Base-by-base conservation (phyloP, 202 grass and related monocot species). In the Bolboschoenoplectus hybrid region DNA sequence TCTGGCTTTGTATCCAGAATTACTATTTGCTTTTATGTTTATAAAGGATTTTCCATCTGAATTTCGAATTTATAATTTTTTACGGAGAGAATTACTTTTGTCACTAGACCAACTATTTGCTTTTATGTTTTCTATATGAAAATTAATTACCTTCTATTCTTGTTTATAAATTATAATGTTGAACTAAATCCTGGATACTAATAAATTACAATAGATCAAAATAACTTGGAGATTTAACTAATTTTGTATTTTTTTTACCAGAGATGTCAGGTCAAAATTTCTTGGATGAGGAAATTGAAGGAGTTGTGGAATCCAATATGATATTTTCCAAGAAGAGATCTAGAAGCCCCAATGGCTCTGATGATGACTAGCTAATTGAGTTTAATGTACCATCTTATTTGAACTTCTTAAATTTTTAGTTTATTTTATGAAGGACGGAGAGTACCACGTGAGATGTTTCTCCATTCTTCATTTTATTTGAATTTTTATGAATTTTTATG, bases 251-350 rank as follows among this genome's bases (percentile, higher is more conserved):
- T 3, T 73, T 77, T 53, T 81, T 16, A 55, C 8, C 90, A 94
- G 92, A 94, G 84, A 88, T 90, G 17, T 92, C 85, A 9, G 92
- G 76, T 87, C 92, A 94, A 66, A 94, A 94, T 85, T 92, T 94
- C 78, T 9, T 43, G 13, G 86, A 89, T 8, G 85, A 84, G 5
- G 78, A 89, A 46, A 44, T 78, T 71, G 45, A 78, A 74, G 76
- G 56, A 45, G 56, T 38, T 80, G 56, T 67, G 2, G 75, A 72
- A 68, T 56, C 69, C 65, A 80, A 77, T 68, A 81, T 55, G 88
- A 51, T 74, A 9, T 85, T 26, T 81, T 88, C 86, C 65, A 87
- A 75, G 85, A 88, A 71, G 84, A 87, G 85, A 84, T 63, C 84
- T 52, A 90, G 53, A 65, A 66, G 17, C 34, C 8, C 47, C 50